Conservation (phyloP, 2,329 filamentous ascomycete species). For the Ascochyta fabae region DNA sequence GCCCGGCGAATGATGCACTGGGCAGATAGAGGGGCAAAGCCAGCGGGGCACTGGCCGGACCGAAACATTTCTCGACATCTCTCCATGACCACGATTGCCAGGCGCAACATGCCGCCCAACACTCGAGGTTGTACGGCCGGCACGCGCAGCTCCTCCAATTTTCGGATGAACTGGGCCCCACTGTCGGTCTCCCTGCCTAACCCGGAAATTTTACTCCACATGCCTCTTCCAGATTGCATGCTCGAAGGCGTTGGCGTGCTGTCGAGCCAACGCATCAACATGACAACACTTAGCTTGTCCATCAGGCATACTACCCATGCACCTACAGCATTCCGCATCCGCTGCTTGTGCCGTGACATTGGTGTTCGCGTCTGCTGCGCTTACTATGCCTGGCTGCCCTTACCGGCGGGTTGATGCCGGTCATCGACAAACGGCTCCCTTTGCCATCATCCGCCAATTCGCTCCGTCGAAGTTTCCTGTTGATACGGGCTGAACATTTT, state of each 20-base stretch:
- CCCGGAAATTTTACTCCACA: constrained; percentile 36
- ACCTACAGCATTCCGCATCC: constrained; percentile 43
- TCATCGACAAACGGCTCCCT: constrained; percentile 35
- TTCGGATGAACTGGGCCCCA: constrained; percentile 22
- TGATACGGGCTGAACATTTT: constrained; percentile 38
- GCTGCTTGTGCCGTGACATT: constrained; percentile 44
- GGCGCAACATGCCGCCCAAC: constrained; percentile 21
- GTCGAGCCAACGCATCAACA: constrained; percentile 52
- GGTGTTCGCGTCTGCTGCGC: constrained; percentile 48
- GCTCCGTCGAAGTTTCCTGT: constrained; percentile 36
- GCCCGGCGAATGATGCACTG: constrained; percentile 40
- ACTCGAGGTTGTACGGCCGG: constrained; percentile 21
- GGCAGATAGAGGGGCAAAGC: constrained; percentile 32
- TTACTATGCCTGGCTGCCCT: constrained; percentile 48
- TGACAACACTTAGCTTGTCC: constrained; percentile 51
- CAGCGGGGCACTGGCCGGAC: constrained; percentile 35
- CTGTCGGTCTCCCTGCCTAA: constrained; percentile 39
- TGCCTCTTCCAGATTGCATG: constrained; percentile 49
- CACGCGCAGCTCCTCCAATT: constrained; percentile 21
- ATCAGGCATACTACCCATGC: constrained; percentile 49
- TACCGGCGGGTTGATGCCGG: constrained; percentile 37
- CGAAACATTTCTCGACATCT: constrained; percentile 36
- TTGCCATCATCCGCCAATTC: constrained; percentile 43
- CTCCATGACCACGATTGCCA: constrained; percentile 26
- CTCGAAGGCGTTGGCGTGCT: constrained; percentile 47